phyloP scores from a whole-genome alignment of 352 stramenopile genomes.

The Lagenidium giganteum region DNA sequence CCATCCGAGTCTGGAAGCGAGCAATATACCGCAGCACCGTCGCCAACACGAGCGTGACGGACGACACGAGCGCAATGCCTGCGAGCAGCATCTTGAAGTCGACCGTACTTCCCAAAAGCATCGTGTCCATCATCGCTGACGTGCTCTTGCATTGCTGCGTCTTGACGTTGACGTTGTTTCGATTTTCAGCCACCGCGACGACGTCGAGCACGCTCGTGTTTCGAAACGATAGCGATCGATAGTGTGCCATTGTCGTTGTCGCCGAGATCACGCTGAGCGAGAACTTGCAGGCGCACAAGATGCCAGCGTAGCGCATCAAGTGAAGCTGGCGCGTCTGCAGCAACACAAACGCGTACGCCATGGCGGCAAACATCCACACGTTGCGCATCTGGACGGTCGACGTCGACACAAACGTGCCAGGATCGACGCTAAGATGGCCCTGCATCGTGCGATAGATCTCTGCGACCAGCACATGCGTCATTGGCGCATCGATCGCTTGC shows the following conservation, averaged over 20 bases:
- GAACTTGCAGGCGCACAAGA: constrained; percentile 24
- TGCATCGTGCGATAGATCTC: constrained; percentile 15
- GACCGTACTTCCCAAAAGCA: too few relatives aligned
- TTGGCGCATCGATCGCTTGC: constrained; percentile 19
- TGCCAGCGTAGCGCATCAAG: constrained; percentile 6
- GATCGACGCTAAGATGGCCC: constrained; percentile 16
- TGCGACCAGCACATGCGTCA: constrained; percentile 20
- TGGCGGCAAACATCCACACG: constrained; percentile 25
- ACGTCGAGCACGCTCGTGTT: constrained; percentile 2
- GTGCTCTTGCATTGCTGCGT: too few relatives aligned
- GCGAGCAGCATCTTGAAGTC: too few relatives aligned
- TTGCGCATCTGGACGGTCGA: constrained; percentile 33
- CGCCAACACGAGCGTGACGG: too few relatives aligned
- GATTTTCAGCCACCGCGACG: constrained; percentile 1
- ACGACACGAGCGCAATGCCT: too few relatives aligned
- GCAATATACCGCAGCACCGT: too few relatives aligned
- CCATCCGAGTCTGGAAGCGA: too few relatives aligned
- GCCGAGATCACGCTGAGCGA: constrained; percentile 24
- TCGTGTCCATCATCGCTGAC: too few relatives aligned
- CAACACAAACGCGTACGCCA: constrained; percentile 11
- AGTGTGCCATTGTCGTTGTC: constrained; percentile 23
- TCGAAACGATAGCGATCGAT: constrained; percentile 2
- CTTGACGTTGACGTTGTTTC: too few relatives aligned
- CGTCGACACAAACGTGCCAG: constrained; percentile 9
- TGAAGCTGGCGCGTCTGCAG: background rate